Evolutionary conservation across 805 yeast genomes (phyloP), one percentile per base, ranked within the genome.

Genomic region (Barnettozyma siamensis): DNA sequence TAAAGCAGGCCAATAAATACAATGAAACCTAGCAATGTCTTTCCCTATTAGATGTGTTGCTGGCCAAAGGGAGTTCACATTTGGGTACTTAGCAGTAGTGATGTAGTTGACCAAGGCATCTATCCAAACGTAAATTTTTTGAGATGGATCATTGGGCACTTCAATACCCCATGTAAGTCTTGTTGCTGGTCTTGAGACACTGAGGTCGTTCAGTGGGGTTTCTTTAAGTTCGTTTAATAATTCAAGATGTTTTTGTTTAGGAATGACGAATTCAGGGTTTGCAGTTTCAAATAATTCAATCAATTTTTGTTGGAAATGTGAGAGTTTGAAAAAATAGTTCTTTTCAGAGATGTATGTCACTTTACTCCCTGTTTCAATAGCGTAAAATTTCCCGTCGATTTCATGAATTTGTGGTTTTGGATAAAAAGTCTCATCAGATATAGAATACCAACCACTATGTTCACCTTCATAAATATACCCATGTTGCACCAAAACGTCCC

Each of bases 391-490:
- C 5, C 65, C 67, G 48, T 69, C 55, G 12, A 52, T 49, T 15
- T 59, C 56, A 44, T 59, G 60, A 20, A 87, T 78, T 59, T 88
- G 95, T 2, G 76, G 63, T 46, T 82, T 94, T 0, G 98, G 85
- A 54, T 87, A 91, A 55, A 93, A 93, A 2, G 96, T 83, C 63
- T 93, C 99, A 57, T 93, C 99, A 37, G 94, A 83, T 7, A 91
- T 68, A 7, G 95, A 86, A 58, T 93, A 93, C 98, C 98, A 93
- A 2, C 99, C 99, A 37, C 75, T 63, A 59, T 93, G 99, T 24
- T 73, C 66, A 7, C 95, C 96, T 57, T 82, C 75, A 58, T 88
- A 88, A 2, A 93, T 84, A 49, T 65, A 75, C 0, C 86, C 91
- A 34, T 73, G 76, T 0, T 72, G 63, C 33, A 60, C 44, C 46